Evolutionary conservation across 305 asterid genomes (phyloP).

Genomic region (Fraxinus sp.): DNA sequence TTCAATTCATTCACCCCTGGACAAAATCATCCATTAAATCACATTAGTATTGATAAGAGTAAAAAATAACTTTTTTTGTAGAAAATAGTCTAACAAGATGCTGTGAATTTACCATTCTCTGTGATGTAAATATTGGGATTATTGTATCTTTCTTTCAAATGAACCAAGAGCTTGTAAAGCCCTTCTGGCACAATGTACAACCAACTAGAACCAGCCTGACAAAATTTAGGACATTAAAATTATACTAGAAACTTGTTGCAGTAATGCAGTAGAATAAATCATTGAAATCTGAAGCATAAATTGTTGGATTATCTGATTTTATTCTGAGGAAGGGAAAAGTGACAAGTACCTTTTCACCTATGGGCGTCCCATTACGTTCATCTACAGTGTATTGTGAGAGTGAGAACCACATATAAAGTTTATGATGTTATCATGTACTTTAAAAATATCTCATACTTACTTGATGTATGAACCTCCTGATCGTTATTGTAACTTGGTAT

Average conservation of each 20-base stretch:
- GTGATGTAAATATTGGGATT: background rate
- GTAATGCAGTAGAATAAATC: background rate
- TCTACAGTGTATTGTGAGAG: background rate
- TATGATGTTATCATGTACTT: background rate
- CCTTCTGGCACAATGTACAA: background rate
- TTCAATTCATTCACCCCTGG: background rate
- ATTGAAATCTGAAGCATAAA: background rate
- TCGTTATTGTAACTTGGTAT: background rate
- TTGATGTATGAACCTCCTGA: background rate
- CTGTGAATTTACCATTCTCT: background rate
- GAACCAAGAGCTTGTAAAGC: background rate
- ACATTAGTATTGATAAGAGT: background rate
- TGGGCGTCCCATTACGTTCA: background rate
- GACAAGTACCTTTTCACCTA: background rate
- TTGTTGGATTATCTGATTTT: background rate
- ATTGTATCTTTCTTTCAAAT: background rate
- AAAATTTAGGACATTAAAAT: background rate
- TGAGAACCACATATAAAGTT: background rate
- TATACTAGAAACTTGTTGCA: background rate
- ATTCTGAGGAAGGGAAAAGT: background rate
- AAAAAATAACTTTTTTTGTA: background rate
- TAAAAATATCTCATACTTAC: background rate
- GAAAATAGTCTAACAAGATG: background rate
- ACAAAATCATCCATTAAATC: background rate
- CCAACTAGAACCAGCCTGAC: constrained; percentile 5